Conservation (phyloP, 2,329 filamentous ascomycete genomes). For the Trichoderma guizhouense region DNA sequence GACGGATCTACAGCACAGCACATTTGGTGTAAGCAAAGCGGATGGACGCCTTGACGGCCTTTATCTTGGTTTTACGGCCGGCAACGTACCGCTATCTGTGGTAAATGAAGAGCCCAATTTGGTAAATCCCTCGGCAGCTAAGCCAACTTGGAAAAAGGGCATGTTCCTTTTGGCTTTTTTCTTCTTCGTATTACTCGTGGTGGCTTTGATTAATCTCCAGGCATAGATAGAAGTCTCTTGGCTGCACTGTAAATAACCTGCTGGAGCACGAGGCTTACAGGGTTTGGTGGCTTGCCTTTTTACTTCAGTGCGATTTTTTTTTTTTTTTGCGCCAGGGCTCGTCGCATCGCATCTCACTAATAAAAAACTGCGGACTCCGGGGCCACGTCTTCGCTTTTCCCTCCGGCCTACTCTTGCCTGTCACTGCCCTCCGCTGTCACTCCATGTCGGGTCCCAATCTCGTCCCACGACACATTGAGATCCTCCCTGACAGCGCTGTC, state of each 20-base stretch:
- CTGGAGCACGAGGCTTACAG: neutral
- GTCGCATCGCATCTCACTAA: conserved; percentile 15
- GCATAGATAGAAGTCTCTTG: neutral
- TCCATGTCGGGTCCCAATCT: conserved; percentile 22
- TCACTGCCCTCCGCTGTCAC: neutral
- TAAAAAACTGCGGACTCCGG: neutral
- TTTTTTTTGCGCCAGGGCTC: conserved; percentile 4
- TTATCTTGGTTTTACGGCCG: neutral
- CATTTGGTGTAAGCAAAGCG: neutral
- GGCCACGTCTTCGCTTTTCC: conserved; percentile 5
- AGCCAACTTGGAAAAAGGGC: neutral
- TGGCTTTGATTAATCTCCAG: neutral
- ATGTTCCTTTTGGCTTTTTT: neutral
- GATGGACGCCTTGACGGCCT: neutral
- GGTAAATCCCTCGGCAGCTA: neutral
- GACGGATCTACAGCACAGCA: conserved; percentile 1
- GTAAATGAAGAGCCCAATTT: neutral
- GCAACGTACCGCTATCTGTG: neutral
- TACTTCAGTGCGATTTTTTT: neutral
- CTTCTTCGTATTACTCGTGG: neutral
- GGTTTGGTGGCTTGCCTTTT: conserved; percentile 3
- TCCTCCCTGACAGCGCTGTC: conserved; percentile 15
- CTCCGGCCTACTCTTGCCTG: neutral
- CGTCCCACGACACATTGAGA: conserved; percentile 18
- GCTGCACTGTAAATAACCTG: neutral